Percentiles rank a stretch among this genome's conserved stretches.
Evolutionary conservation across 2,329 filamentous ascomycete species (phyloP).

Genomic region (Hortaea sp.): DNA sequence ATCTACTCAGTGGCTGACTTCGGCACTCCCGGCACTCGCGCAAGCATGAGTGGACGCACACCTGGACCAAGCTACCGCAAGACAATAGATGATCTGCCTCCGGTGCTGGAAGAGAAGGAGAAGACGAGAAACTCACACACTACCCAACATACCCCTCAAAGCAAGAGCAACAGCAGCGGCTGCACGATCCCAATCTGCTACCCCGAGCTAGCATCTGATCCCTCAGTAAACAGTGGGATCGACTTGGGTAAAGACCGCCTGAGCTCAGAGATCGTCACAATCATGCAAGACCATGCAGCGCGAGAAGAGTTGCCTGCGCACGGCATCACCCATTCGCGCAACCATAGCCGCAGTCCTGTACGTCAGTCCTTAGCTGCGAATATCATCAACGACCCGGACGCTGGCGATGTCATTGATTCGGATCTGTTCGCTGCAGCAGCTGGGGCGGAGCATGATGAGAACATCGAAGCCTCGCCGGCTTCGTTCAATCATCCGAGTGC

Average conservation of each 20-base stretch:
- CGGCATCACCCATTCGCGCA: constrained; percentile 7
- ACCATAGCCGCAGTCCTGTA: constrained; percentile 4
- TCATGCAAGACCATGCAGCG: background rate
- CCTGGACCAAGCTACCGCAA: constrained; percentile 1
- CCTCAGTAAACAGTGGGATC: constrained; percentile 2
- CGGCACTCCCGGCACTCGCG: background rate
- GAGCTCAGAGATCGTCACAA: background rate
- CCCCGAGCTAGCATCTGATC: constrained; percentile 9
- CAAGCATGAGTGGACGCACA: background rate
- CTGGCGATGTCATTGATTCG: background rate
- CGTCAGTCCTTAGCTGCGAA: constrained; percentile 2
- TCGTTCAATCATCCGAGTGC: constrained; percentile 16
- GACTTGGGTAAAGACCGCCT: background rate
- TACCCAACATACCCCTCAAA: constrained; percentile 3
- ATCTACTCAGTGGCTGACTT: constrained; percentile 11
- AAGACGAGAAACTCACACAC: background rate
- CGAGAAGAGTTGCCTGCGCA: constrained; percentile 3
- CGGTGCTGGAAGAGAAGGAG: background rate
- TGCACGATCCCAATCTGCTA: constrained; percentile 8
- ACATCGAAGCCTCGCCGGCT: constrained; percentile 7
- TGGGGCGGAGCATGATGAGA: background rate
- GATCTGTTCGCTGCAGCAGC: constrained; percentile 4
- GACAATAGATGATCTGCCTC: constrained; percentile 4
- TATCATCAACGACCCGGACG: background rate
- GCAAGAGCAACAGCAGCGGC: constrained; percentile 4